Base-by-base conservation (phyloP, 305 asterid genomes). In the Fraxinus platypoda region DNA sequence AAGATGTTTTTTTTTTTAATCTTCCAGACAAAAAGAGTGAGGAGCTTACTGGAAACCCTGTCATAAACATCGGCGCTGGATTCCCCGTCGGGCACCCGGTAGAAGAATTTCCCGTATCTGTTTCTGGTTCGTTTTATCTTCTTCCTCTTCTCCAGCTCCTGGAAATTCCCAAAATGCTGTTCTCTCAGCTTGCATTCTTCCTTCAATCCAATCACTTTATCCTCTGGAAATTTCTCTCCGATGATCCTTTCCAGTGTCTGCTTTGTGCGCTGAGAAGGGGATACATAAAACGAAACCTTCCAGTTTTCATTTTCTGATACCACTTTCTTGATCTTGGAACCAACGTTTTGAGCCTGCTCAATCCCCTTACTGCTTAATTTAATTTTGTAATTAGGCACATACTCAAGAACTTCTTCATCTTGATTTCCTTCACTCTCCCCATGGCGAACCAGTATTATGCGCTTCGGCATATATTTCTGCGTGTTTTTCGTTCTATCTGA, bases 11-110 rank as follows among this genome's bases (percentile, higher is more conserved):
- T 8, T 37, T 8, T 41, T 41, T 41, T 0, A 38, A 41, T 41
- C 52, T 11, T 41, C 0, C 17, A 0, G 52, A 11, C 4, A 11
- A 11, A 75, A 25, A 46, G 19, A 12, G 30, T n/a, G 41, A 31
- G 17, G 70, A 54, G 54, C 86, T 74, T 85, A 86, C 88, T 79
- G 43, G 86, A 83, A 74, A 80, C 87, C 79, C 94, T 80, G 73
- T 90, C 92, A 78, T 85, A 85, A 28, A 89, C 94, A 79, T 89
- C 89, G 11, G 94, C 92, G 28, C 87, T 84, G 19, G 92, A 89
- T 77, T 90, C 92, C 2, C 92, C 93, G 8, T 83, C 80, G 0
- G 91, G 93, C 23, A 90, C 85, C 12, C 90, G 37, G 59, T 87
- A 90, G 54, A 88, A 90, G 79, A 85, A 90, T 54, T 86, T 86